Percentiles rank a stretch among this genome's conserved stretches.
Evolutionary conservation across 106 monocot species (phyloP).

Genomic region (Platanthera zijinensis): DNA sequence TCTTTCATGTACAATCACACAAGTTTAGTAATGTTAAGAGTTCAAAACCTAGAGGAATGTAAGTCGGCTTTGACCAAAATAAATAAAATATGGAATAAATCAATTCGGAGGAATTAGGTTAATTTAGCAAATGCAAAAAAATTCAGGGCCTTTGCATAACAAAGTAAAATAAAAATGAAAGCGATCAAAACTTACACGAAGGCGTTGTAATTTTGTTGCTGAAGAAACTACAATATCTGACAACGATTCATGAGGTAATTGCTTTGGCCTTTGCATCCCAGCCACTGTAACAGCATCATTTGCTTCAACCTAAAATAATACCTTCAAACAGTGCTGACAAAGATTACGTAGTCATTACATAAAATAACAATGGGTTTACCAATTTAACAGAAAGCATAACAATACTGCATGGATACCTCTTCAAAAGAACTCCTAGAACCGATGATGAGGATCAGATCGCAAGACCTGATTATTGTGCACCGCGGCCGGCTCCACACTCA

Average conservation of each 20-base stretch:
- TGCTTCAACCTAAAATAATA: constrained; percentile 69
- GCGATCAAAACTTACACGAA: constrained; percentile 44
- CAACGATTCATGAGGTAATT: constrained; percentile 57
- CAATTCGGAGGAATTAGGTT: not conserved
- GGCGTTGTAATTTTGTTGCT: constrained; percentile 83
- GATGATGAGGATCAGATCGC: too few relatives aligned
- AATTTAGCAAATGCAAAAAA: not conserved
- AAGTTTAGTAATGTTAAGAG: not conserved
- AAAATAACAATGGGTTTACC: not conserved
- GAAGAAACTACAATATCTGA: constrained; percentile 83
- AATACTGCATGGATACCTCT: not conserved
- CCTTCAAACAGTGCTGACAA: constrained; percentile 12
- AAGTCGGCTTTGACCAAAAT: not conserved
- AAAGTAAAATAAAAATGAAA: not conserved
- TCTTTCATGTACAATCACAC: not conserved
- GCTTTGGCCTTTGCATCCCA: constrained; percentile 92
- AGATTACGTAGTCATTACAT: not conserved
- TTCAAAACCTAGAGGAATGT: not conserved
- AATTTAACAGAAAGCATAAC: not conserved
- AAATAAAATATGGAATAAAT: not conserved
- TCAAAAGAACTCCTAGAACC: not conserved
- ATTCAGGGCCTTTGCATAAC: not conserved
- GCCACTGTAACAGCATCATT: constrained; percentile 95
- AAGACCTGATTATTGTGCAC: too few relatives aligned
- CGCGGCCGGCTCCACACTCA: too few relatives aligned